A percentile compares a stretch with the other conserved stretches of the same genome.
phyloP scores from a whole-genome alignment of 2,329 filamentous ascomycete genomes.

The Monosporascus ibericus region DNA sequence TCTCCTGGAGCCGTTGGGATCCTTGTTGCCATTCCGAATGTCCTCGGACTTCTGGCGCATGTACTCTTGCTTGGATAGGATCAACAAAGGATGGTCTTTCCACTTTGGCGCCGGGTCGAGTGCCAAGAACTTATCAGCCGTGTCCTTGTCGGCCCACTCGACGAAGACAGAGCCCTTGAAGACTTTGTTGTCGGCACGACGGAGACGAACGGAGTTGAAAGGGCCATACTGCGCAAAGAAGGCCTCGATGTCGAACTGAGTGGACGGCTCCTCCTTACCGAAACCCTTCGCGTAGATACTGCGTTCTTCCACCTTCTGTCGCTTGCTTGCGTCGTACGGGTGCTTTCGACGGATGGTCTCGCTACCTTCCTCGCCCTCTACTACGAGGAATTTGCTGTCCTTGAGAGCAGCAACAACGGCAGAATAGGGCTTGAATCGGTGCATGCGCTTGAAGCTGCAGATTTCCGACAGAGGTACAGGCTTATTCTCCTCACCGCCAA shows the following conservation, averaged over 20 bases:
- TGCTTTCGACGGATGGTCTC: conserved; percentile 73
- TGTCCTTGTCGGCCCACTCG: conserved; percentile 77
- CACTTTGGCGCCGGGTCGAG: conserved; percentile 78
- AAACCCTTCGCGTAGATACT: conserved; percentile 95
- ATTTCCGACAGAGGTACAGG: conserved; percentile 73
- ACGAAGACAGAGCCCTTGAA: conserved; percentile 99
- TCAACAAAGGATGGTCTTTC: conserved; percentile 71
- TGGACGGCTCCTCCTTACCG: conserved; percentile 72
- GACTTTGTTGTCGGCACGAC: conserved; percentile 61
- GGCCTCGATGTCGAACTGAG: conserved; percentile 89
- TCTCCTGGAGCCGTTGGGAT: conserved; percentile 43
- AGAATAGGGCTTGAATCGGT: conserved; percentile 81
- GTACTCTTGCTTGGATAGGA: conserved; percentile 87
- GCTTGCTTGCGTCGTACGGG: conserved; percentile 54
- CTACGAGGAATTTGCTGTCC: conserved; percentile 65
- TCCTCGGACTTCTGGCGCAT: conserved; percentile 69
- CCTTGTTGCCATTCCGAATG: conserved; percentile 64
- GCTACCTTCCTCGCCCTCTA: conserved; percentile 67
- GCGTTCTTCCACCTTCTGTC: conserved; percentile 61
- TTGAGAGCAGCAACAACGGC: conserved; percentile 79
- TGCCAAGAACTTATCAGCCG: conserved; percentile 71
- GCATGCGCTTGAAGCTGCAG: conserved; percentile 91
- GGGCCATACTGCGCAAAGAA: conserved; percentile 81
- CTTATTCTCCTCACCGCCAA: conserved; percentile 74
- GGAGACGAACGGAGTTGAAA: conserved; percentile 78